Evolutionary conservation across 208 protist genomes (phyloP).

Genomic region (Acanthamoeba sp.): DNA sequence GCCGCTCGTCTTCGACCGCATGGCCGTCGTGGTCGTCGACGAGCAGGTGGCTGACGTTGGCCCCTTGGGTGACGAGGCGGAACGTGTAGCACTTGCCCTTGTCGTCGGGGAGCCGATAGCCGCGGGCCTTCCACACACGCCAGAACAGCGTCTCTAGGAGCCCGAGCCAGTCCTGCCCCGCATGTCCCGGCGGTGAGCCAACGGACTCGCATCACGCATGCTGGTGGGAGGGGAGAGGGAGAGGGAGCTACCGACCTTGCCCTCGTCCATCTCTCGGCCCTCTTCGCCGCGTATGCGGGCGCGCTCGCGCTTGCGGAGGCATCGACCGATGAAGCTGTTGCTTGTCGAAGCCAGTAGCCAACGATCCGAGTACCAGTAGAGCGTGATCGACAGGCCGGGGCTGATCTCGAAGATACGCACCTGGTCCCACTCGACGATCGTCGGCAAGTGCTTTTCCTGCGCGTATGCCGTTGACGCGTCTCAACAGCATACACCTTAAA

Average conservation of each 20-base stretch:
- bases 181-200: too few species aligned
- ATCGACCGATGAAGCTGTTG: slow-evolving; percentile 17
- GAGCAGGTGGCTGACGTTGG: neutral
- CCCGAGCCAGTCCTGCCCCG: neutral
- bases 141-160: neutral
- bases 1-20: neutral
- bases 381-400: neutral
- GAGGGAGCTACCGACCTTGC: too few species aligned
- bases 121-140: neutral
- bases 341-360: neutral
- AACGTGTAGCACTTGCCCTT: slow-evolving; percentile 1
- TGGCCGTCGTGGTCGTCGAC: neutral
- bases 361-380: neutral
- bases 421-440: neutral
- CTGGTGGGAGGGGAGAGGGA: too few species aligned
- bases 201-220: too few species aligned
- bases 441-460: neutral
- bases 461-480: too few species aligned
- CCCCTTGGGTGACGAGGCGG: neutral
- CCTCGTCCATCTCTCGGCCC: slow-evolving; percentile 12
- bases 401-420: neutral
- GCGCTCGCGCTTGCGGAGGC: slow-evolving; percentile 10
- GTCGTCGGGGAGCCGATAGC: neutral
- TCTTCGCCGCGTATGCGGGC: neutral
- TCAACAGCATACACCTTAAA: too few species aligned